Conservation (phyloP, 2,329 filamentous ascomycete genomes). For the Tolypocladium tundrense region DNA sequence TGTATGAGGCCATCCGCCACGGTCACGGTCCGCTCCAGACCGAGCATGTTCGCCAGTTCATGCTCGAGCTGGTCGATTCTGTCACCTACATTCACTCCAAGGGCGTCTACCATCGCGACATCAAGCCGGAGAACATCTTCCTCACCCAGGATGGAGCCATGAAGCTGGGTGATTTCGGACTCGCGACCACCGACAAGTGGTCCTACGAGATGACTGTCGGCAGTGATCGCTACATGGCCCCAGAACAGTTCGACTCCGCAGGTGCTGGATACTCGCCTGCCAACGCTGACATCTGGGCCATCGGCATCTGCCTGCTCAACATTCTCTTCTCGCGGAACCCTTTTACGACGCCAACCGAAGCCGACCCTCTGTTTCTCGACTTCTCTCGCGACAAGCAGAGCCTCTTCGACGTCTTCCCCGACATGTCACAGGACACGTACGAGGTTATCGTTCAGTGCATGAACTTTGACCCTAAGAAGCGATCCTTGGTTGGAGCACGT, state of each 20-base stretch:
- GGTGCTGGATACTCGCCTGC: slow-evolving; percentile 84
- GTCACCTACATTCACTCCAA: slow-evolving; percentile 85
- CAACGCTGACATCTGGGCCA: slow-evolving; percentile 91
- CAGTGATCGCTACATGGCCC: slow-evolving; percentile 98
- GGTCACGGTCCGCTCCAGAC: slow-evolving; percentile 85
- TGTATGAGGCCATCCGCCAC: slow-evolving; percentile 92
- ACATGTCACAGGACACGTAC: slow-evolving; percentile 97
- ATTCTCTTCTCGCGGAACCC: slow-evolving; percentile 95
- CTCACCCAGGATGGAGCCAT: slow-evolving; percentile 74
- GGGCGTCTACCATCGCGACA: slow-evolving; percentile 91
- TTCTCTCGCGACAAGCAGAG: slow-evolving; percentile 90
- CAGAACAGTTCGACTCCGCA: slow-evolving; percentile 90
- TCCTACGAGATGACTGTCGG: slow-evolving; percentile 89
- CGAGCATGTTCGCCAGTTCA: slow-evolving; percentile 93
- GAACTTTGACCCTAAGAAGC: slow-evolving; percentile 81
- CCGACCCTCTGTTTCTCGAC: slow-evolving; percentile 88
- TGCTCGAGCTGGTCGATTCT: slow-evolving; percentile 85
- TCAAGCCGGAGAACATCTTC: slow-evolving; percentile 99
- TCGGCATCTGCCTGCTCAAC: slow-evolving; percentile 93
- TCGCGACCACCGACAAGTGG: slow-evolving; percentile 84
- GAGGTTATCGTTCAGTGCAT: slow-evolving; percentile 87
- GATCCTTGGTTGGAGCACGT: slow-evolving; percentile 69
- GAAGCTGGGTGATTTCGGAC: slow-evolving; percentile 95
- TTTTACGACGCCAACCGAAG: slow-evolving; percentile 80
- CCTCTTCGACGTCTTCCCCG: slow-evolving; percentile 94